These are phyloP conservation scores for Periconia digitata DNA, from an alignment of 2,329 filamentous ascomycete genomes.

Conservation along the genomic window DNA sequence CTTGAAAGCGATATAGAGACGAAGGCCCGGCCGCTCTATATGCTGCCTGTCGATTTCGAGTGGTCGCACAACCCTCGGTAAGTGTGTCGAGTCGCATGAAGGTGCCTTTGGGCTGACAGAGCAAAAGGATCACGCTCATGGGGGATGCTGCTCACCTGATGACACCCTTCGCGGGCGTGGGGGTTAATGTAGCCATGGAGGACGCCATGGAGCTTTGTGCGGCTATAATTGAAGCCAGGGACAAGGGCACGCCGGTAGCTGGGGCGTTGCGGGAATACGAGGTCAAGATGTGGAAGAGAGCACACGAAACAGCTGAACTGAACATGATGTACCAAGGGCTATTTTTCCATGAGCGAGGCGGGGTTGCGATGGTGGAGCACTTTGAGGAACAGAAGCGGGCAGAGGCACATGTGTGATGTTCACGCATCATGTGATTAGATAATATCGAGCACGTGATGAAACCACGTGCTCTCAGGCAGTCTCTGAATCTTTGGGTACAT, in stretches of 20 bases:
- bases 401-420: too few relatives aligned
- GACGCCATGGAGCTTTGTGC: slow-evolving; percentile 48
- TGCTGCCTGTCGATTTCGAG: slow-evolving; percentile 52
- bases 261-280: slow-evolving; percentile 24
- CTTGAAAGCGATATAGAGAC: slow-evolving; percentile 2
- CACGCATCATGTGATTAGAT: too few relatives aligned
- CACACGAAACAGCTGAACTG: slow-evolving; percentile 9
- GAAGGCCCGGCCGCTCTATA: slow-evolving; percentile 54
- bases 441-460: too few relatives aligned
- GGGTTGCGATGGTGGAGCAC: slow-evolving; percentile 15
- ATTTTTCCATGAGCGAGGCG: slow-evolving; percentile 16
- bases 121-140: slow-evolving; percentile 51
- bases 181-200: slow-evolving; percentile 58
- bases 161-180: slow-evolving; percentile 59
- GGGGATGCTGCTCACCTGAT: slow-evolving; percentile 63
- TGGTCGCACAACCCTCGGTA: slow-evolving; percentile 42
- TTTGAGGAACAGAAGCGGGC: slow-evolving; percentile 7
- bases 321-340: slow-evolving; percentile 15
- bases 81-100: neutral
- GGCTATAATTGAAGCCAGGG: neutral
- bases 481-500: too few relatives aligned
- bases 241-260: slow-evolving; percentile 7
- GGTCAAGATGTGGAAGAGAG: slow-evolving; percentile 33
- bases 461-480: too few relatives aligned
- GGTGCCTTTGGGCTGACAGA: too few relatives aligned